These are phyloP conservation scores for Lepiota brunneoincarnata DNA, from an alignment of 768 basidiomycete species.

Conservation along the genomic window DNA sequence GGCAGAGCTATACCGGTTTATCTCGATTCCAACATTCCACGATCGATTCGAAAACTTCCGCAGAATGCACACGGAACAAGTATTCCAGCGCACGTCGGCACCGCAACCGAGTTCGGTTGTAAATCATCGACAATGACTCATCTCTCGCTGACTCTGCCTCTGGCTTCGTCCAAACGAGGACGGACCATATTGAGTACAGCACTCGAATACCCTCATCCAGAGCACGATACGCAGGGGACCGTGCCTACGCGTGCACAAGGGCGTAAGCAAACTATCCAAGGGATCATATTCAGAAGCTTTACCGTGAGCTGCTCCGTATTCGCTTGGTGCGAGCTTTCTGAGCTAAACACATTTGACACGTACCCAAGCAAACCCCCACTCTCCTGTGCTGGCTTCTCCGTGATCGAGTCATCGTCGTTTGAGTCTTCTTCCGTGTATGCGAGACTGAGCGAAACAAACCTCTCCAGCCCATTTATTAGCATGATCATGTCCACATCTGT, in stretches of 20 bases:
- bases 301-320: constrained; percentile 60
- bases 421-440: constrained; percentile 50
- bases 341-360: constrained; percentile 88
- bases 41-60: constrained; percentile 81
- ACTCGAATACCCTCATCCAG: constrained; percentile 82
- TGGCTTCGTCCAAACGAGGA: constrained; percentile 48
- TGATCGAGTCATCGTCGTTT: constrained; percentile 40
- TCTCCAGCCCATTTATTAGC: constrained; percentile 81
- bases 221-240: constrained; percentile 72
- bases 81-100: constrained; percentile 82
- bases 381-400: constrained; percentile 54
- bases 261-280: not conserved
- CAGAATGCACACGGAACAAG: constrained; percentile 75
- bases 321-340: constrained; percentile 48
- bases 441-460: constrained; percentile 73
- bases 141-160: constrained; percentile 51
- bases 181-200: constrained; percentile 73
- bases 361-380: constrained; percentile 78
- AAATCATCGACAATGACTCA: constrained; percentile 68
- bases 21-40: constrained; percentile 80
- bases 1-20: constrained; percentile 36
- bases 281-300: constrained; percentile 21
- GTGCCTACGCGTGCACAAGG: constrained; percentile 41
- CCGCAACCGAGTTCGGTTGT: constrained; percentile 60
- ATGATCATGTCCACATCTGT: constrained; percentile 84